phyloP scores from a whole-genome alignment of 768 basidiomycete genomes.

The Leccinum fibrillosum region DNA sequence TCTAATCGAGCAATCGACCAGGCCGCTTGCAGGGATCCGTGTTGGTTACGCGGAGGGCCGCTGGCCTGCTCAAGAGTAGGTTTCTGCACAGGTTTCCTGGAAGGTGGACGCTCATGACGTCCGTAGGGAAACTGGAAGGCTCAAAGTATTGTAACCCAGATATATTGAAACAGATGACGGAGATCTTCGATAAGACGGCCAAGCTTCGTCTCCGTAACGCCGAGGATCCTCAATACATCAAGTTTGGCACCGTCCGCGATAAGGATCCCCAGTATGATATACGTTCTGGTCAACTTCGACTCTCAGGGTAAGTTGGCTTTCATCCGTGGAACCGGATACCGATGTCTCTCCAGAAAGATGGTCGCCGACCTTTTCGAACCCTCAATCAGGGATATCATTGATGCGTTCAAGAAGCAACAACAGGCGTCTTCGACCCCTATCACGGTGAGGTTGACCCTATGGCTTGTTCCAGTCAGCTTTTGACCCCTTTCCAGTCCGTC shows the following conservation, averaged over 20 bases:
- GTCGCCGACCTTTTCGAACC: slow-evolving; percentile 44
- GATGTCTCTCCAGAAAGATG: slow-evolving; percentile 27
- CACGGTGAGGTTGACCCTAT: slow-evolving; percentile 23
- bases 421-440: slow-evolving; percentile 30
- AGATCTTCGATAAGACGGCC: slow-evolving; percentile 37
- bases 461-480: not conserved
- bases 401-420: slow-evolving; percentile 34
- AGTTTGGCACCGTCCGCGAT: slow-evolving; percentile 39
- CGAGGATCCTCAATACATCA: slow-evolving; percentile 38
- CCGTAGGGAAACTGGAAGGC: slow-evolving; percentile 27
- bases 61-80: slow-evolving; percentile 28
- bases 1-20: slow-evolving; percentile 12
- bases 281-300: slow-evolving; percentile 36
- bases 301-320: slow-evolving; percentile 31
- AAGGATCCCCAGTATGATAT: slow-evolving; percentile 39
- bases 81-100: not conserved
- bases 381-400: slow-evolving; percentile 36
- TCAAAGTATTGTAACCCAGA: slow-evolving; percentile 32
- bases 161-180: slow-evolving; percentile 35
- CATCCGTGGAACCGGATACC: not conserved
- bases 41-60: slow-evolving; percentile 35
- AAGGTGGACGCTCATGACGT: not conserved
- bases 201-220: slow-evolving; percentile 44
- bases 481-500: slow-evolving; percentile 27
- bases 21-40: slow-evolving; percentile 43